Base-by-base conservation (phyloP, 140 eudicot species). In the Erigeron philadelphicus region DNA sequence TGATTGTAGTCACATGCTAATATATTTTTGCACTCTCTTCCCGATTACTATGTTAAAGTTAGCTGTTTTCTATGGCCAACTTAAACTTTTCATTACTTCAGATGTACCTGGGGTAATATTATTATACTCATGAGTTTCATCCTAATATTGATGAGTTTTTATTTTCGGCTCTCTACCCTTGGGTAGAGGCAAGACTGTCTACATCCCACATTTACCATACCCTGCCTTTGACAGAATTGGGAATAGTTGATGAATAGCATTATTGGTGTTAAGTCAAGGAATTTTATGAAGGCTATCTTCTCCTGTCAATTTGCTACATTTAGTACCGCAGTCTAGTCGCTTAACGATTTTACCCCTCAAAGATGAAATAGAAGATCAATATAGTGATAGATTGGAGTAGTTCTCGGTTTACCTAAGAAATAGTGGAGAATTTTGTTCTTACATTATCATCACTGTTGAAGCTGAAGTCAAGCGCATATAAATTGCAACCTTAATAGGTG, bases 401-500 rank as follows among this genome's bases (percentile, higher is more conserved):
- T 62, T 72, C 44, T 18, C 31, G 25, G 23, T 61, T 62, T 71
- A n/a, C 17, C 21, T 48, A 45, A 35, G 70, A 63, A 38, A 35
- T 53, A 40, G 53, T 49, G 42, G 57, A 23, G 55, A 40, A 19
- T 19, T 63, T n/a, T 73, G 56, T 23, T 35, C 8, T 25, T 43
- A 44, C 17, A 43, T 43, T 64, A 58, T 73, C 25, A 13, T 17
- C 60, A 50, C 40, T 74, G 66, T 44, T 65, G 72, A 42, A 42
- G 50, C 25, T 46, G 74, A 53, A 56, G 60, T 59, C 64, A 9
- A n/a, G 11, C 19, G 23, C 71, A 8, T 8, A 12, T 65, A 46
- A 57, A 56, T 75, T 74, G 59, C 50, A 35, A 45, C 52, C 73
- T 44, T 66, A 73, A 64, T 21, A 64, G 70, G 70, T 57, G 58